Conservation (phyloP, 73 alveolate species). For the Paramecium sonneborni region DNA sequence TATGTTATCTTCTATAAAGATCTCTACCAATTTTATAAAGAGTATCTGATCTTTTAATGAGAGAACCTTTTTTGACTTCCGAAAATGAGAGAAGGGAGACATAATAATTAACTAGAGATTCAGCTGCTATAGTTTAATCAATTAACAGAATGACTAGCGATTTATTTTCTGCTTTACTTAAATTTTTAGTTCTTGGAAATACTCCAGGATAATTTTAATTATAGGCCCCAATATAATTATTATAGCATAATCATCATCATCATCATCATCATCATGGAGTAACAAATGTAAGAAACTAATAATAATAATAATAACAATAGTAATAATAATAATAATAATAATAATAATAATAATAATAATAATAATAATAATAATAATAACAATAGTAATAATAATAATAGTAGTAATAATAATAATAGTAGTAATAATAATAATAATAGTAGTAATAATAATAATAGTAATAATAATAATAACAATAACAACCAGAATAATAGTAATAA, state of each 20-base stretch:
- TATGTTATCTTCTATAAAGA: background rate
- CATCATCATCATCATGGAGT: background rate
- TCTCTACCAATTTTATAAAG: constrained; percentile 38
- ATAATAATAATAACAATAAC: background rate
- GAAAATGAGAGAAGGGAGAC: background rate
- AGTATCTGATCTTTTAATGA: constrained; percentile 25
- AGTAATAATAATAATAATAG: background rate
- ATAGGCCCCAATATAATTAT: background rate
- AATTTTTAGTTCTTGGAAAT: background rate
- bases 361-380: background rate
- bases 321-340: background rate
- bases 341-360: background rate
- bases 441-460: background rate
- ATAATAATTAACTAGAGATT: background rate
- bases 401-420: background rate
- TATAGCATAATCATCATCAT: background rate
- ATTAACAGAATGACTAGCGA: background rate
- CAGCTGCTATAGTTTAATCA: background rate
- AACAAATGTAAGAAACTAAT: background rate
- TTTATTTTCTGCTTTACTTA: background rate
- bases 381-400: background rate
- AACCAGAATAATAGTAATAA: background rate
- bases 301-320: background rate
- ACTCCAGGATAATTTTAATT: background rate
- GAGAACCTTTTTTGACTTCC: constrained; percentile 21